A percentile compares a stretch with the other conserved stretches of the same genome.
Conservation (phyloP, 202 grass and related monocot genomes). For the Panicum hallii region DNA sequence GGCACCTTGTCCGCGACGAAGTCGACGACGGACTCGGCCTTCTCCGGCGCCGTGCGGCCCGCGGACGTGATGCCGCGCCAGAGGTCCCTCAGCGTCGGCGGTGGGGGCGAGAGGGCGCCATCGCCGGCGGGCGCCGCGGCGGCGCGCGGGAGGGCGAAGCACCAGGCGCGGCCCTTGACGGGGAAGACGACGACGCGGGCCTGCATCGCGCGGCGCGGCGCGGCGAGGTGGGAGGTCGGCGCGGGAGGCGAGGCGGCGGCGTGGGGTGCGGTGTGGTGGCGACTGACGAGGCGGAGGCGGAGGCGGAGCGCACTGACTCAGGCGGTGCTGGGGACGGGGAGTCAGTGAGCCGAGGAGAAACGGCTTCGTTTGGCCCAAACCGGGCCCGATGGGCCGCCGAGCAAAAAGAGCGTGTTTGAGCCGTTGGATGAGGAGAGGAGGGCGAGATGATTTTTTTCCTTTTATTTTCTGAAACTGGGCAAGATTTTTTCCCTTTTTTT, state of each 20-base stretch:
- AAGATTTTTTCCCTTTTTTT: too few species aligned
- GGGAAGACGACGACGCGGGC: conserved; percentile 89
- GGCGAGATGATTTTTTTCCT: not conserved
- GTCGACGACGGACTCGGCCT: conserved; percentile 68
- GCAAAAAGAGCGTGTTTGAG: not conserved
- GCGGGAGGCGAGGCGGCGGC: not conserved
- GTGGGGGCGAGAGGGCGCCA: conserved; percentile 40
- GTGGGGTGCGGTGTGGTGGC: conserved; percentile 34
- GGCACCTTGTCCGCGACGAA: conserved; percentile 79
- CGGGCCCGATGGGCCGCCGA: not conserved
- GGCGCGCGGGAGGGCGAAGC: conserved; percentile 60
- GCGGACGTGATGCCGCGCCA: conserved; percentile 63
- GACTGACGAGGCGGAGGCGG: conserved; percentile 34
- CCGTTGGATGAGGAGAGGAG: conserved; percentile 41
- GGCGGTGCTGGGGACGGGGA: conserved; percentile 32
- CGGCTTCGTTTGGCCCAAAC: not conserved
- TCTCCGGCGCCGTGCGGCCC: conserved; percentile 54
- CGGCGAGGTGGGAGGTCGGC: not conserved
- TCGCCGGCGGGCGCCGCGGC: conserved; percentile 21
- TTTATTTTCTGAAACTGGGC: too few species aligned
- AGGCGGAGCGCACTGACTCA: conserved; percentile 9
- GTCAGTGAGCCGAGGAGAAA: conserved; percentile 1
- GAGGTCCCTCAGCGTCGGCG: conserved; percentile 60
- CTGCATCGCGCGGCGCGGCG: conserved; percentile 57
- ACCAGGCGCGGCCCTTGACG: conserved; percentile 82